Percentiles rank a stretch among this genome's conserved stretches.
phyloP scores from a whole-genome alignment of 208 protist genomes.

The Pavlovales sp. region DNA sequence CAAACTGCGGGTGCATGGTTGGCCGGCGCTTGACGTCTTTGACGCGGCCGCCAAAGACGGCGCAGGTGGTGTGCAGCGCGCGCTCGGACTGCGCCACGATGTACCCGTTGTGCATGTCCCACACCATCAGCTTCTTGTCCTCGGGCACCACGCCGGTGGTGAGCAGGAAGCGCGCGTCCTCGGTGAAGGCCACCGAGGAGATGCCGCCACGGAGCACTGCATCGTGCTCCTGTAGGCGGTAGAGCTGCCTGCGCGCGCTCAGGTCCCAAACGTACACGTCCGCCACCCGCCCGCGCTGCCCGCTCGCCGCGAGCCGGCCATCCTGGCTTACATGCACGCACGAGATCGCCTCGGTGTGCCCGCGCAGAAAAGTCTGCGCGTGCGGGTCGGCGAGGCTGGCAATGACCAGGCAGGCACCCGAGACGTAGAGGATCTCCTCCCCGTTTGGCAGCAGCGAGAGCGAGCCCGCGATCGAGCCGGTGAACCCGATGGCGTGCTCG shows the following conservation, averaged over 20 bases:
- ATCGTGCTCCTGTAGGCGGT: constrained; percentile 39
- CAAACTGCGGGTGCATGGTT: constrained; percentile 16
- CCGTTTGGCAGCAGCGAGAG: constrained; percentile 5
- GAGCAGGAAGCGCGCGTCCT: constrained; percentile 24
- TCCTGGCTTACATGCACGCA: neutral
- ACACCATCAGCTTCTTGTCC: constrained; percentile 33
- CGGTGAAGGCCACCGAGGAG: neutral
- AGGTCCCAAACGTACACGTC: constrained; percentile 35
- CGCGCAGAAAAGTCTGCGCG: constrained; percentile 11
- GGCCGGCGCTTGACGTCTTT: constrained; percentile 29
- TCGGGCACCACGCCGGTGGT: neutral
- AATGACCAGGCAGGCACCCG: constrained; percentile 6
- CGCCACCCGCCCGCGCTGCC: neutral
- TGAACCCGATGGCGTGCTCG: constrained; percentile 27
- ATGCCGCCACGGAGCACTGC: neutral
- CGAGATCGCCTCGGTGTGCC: neutral
- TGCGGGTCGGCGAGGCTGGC: neutral
- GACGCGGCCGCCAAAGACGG: constrained; percentile 1
- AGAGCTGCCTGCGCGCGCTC: neutral
- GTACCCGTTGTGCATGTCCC: constrained; percentile 5
- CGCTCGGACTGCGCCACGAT: neutral
- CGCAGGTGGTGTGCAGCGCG: neutral
- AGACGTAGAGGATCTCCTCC: neutral
- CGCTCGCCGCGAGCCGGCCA: neutral
- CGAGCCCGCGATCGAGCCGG: neutral